Conservation (phyloP, 2,329 filamentous ascomycete species). For the Teratosphaeria destructans region DNA sequence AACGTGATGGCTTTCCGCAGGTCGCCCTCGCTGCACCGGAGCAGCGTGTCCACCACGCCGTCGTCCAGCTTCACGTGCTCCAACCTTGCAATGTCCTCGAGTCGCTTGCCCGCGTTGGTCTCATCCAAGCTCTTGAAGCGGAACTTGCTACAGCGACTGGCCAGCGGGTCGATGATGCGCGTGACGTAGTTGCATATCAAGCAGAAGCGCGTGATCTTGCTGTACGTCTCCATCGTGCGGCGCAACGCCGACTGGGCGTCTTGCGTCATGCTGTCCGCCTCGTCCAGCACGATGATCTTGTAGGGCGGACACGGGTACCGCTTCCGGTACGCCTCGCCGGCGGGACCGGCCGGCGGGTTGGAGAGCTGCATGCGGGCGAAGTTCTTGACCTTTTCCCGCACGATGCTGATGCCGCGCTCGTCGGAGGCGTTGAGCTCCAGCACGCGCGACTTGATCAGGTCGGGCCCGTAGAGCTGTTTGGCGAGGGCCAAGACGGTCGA, state of each 20-base stretch:
- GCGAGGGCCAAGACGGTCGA: slow-evolving; percentile 94
- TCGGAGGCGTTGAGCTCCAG: slow-evolving; percentile 98
- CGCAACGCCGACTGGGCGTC: slow-evolving; percentile 89
- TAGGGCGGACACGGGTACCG: slow-evolving; percentile 91
- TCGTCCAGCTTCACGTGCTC: slow-evolving; percentile 69
- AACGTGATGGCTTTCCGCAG: slow-evolving; percentile 93
- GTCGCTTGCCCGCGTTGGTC: slow-evolving; percentile 64
- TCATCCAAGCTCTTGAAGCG: slow-evolving; percentile 93
- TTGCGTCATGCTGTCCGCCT: slow-evolving; percentile 98
- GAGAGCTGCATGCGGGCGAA: slow-evolving; percentile 93
- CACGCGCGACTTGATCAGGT: slow-evolving; percentile 86
- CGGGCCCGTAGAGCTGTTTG: slow-evolving; percentile 93
- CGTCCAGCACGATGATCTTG: slow-evolving; percentile 97
- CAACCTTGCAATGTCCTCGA: slow-evolving; percentile 70
- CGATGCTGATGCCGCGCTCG: slow-evolving; percentile 93
- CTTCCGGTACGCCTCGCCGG: slow-evolving; percentile 45
- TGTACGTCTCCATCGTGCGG: slow-evolving; percentile 97
- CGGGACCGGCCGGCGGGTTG: slow-evolving; percentile 59
- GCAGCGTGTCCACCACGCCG: slow-evolving; percentile 72
- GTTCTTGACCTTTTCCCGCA: slow-evolving; percentile 95
- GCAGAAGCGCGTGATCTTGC: slow-evolving; percentile 91
- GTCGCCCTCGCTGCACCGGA: slow-evolving; percentile 86
- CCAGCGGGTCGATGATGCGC: slow-evolving; percentile 91
- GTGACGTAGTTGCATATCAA: slow-evolving; percentile 99
- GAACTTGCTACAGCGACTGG: slow-evolving; percentile 90